phyloP scores from a whole-genome alignment of 1,139 yeast genomes.

The Arxiozyma slooffiae region DNA sequence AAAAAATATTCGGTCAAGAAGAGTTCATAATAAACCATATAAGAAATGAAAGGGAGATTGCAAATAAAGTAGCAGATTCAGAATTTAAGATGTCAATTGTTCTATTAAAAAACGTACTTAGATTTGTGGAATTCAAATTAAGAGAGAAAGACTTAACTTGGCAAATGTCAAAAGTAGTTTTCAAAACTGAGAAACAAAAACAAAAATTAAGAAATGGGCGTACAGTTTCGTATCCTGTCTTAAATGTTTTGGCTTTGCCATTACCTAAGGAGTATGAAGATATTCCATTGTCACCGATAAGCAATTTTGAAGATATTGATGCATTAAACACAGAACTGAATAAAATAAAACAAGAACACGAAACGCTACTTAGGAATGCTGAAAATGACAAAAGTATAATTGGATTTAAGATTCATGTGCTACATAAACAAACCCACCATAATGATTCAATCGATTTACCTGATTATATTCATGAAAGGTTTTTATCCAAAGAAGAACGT shows the following conservation, averaged over 20 bases:
- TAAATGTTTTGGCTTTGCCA: slow-evolving; percentile 27
- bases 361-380: neutral
- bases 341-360: slow-evolving; percentile 4
- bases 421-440: slow-evolving; percentile 13
- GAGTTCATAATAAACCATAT: slow-evolving; percentile 18
- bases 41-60: slow-evolving; percentile 23
- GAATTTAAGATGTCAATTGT: slow-evolving; percentile 61
- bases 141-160: slow-evolving; percentile 17
- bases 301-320: slow-evolving; percentile 8
- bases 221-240: slow-evolving; percentile 16
- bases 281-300: slow-evolving; percentile 3
- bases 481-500: slow-evolving; percentile 16
- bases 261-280: slow-evolving; percentile 17
- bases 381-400: slow-evolving; percentile 4
- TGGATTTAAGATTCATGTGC: slow-evolving; percentile 15
- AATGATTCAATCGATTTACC: slow-evolving; percentile 11
- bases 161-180: slow-evolving; percentile 20
- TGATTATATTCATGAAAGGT: slow-evolving; percentile 8
- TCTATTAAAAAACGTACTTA: slow-evolving; percentile 46
- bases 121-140: slow-evolving; percentile 31
- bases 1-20: slow-evolving; percentile 19
- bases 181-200: slow-evolving; percentile 17
- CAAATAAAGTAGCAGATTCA: slow-evolving; percentile 52
- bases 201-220: slow-evolving; percentile 13
- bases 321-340: slow-evolving; percentile 2